These are phyloP conservation scores for Mycena filopes DNA, from an alignment of 768 basidiomycete species.

Conservation along the genomic window DNA sequence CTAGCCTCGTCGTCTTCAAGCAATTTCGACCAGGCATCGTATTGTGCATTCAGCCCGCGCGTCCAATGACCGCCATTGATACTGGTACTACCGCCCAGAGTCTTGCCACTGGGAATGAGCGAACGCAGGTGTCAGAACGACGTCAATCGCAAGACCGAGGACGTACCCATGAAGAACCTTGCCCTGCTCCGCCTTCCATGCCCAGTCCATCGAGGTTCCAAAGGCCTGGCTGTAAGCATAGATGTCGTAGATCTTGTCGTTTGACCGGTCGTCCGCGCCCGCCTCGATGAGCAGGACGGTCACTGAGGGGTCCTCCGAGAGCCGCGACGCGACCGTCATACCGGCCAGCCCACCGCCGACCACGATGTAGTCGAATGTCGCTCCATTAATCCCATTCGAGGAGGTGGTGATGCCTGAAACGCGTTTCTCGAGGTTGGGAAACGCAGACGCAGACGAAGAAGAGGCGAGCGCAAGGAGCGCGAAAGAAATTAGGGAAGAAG, in stretches of 20 bases:
- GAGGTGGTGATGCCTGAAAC: slow-evolving; percentile 30
- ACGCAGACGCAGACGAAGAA: slow-evolving; percentile 16
- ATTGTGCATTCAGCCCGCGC: slow-evolving; percentile 44
- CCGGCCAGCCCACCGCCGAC: slow-evolving; percentile 47
- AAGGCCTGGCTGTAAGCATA: slow-evolving; percentile 43
- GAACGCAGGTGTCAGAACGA: background rate
- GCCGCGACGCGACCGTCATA: slow-evolving; percentile 44
- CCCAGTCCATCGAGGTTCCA: slow-evolving; percentile 44
- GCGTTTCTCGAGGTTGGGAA: slow-evolving; percentile 28
- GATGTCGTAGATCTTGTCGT: slow-evolving; percentile 43
- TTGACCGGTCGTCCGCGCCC: slow-evolving; percentile 45
- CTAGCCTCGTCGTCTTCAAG: slow-evolving; percentile 47
- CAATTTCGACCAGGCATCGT: slow-evolving; percentile 45
- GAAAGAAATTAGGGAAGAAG: slow-evolving; percentile 18
- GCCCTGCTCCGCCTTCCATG: slow-evolving; percentile 42
- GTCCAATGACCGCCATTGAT: slow-evolving; percentile 50
- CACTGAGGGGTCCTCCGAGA: slow-evolving; percentile 48
- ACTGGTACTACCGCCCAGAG: slow-evolving; percentile 38
- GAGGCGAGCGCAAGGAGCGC: slow-evolving; percentile 29
- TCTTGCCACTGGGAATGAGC: slow-evolving; percentile 22
- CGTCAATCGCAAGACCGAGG: too few species aligned
- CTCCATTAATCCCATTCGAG: slow-evolving; percentile 31
- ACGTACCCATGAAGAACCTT: slow-evolving; percentile 40
- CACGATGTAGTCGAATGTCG: slow-evolving; percentile 36
- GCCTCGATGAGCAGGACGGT: too few species aligned